phyloP scores from a whole-genome alignment of 768 basidiomycete genomes.

The Auricularia heimuer region DNA sequence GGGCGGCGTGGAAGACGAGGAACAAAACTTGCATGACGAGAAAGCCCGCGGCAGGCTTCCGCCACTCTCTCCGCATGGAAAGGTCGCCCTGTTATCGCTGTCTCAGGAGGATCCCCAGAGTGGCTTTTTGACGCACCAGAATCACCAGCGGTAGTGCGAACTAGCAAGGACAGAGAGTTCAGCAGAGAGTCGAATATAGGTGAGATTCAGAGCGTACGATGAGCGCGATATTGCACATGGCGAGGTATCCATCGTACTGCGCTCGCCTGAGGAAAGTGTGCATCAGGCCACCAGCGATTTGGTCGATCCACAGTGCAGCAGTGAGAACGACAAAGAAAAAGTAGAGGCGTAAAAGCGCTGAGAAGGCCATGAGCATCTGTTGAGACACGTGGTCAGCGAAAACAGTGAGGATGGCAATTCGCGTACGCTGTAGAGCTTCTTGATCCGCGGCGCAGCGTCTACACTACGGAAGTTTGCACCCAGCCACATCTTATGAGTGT shows the following conservation, averaged over 20 bases:
- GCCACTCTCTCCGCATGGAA: neutral
- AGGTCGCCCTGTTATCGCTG: neutral
- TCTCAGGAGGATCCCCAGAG: neutral
- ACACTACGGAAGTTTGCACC: constrained; percentile 31
- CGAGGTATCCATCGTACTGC: neutral
- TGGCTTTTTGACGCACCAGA: neutral
- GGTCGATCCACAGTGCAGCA: constrained; percentile 40
- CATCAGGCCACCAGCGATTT: constrained; percentile 10
- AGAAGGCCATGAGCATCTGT: constrained; percentile 41
- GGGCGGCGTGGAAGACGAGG: neutral
- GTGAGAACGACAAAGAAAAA: constrained; percentile 40
- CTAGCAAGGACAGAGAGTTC: neutral
- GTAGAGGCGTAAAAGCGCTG: constrained; percentile 37
- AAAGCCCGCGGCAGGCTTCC: neutral
- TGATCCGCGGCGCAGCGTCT: constrained; percentile 36
- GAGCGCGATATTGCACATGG: neutral
- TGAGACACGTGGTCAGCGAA: neutral
- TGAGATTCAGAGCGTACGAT: neutral
- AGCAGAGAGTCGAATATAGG: neutral
- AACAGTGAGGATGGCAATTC: neutral
- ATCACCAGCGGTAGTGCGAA: neutral
- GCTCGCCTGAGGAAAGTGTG: neutral
- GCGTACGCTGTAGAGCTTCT: constrained; percentile 38
- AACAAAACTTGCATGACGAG: neutral
- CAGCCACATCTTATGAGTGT: constrained; percentile 13